phyloP scores from a whole-genome alignment of 2,329 filamentous ascomycete species.

The Gnomoniopsis smithogilvyi region DNA sequence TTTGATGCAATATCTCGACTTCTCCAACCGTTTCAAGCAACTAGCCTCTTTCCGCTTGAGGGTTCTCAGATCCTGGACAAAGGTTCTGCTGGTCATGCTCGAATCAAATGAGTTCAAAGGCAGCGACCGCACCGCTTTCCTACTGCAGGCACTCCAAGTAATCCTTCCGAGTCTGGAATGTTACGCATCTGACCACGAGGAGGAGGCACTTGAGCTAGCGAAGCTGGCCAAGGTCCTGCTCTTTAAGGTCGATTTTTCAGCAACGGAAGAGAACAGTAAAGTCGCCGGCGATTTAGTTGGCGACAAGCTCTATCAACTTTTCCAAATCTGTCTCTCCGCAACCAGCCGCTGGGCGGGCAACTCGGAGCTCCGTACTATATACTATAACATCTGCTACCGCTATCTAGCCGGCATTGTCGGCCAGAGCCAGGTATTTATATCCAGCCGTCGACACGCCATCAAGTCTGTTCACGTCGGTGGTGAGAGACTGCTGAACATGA shows the following conservation, averaged over 20 bases:
- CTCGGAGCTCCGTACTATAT: slow-evolving; percentile 71
- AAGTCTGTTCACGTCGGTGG: slow-evolving; percentile 68
- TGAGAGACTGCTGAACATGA: slow-evolving; percentile 75
- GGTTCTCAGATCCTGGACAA: slow-evolving; percentile 79
- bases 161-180: slow-evolving; percentile 84
- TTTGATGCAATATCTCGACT: slow-evolving; percentile 60
- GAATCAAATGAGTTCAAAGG: slow-evolving; percentile 77
- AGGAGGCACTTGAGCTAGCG: slow-evolving; percentile 72
- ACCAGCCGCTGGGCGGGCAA: slow-evolving; percentile 71
- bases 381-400: slow-evolving; percentile 88
- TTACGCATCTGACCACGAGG: slow-evolving; percentile 65
- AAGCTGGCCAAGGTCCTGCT: slow-evolving; percentile 71
- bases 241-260: slow-evolving; percentile 63
- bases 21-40: slow-evolving; percentile 61
- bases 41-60: slow-evolving; percentile 57
- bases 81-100: slow-evolving; percentile 78
- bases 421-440: slow-evolving; percentile 43
- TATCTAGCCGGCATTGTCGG: slow-evolving; percentile 72
- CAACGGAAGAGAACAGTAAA: slow-evolving; percentile 40
- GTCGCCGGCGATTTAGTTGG: slow-evolving; percentile 70
- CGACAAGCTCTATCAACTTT: slow-evolving; percentile 87
- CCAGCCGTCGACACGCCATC: slow-evolving; percentile 59
- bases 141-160: slow-evolving; percentile 81
- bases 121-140: slow-evolving; percentile 69
- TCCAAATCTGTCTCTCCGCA: slow-evolving; percentile 79